Evolutionary conservation across 306 rosid species (phyloP).

Genomic region (Glycine tomentella): DNA sequence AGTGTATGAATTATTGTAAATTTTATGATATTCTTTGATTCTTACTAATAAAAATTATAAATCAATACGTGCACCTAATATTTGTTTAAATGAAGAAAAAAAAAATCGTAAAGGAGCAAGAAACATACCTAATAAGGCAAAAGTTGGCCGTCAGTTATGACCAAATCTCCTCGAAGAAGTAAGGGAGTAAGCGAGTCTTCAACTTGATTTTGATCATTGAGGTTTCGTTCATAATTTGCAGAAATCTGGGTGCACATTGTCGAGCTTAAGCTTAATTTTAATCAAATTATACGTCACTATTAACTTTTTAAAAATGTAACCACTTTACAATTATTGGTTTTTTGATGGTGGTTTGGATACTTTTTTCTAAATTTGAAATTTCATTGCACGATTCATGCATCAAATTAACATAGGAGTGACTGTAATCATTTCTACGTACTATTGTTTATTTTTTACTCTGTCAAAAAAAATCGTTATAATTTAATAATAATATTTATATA

Average conservation of each 20-base stretch:
- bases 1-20: too few relatives aligned
- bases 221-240: neutral
- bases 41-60: too few relatives aligned
- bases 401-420: neutral
- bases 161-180: neutral
- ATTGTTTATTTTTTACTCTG: too few relatives aligned
- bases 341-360: neutral
- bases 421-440: neutral
- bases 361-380: neutral
- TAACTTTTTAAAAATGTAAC: neutral
- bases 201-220: neutral
- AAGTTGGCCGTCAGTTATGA: conserved; percentile 20
- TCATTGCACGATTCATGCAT: neutral
- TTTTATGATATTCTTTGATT: too few relatives aligned
- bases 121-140: neutral
- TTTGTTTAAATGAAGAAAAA: too few relatives aligned
- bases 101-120: neutral
- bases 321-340: neutral
- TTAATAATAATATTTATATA: too few relatives aligned
- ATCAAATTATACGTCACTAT: neutral
- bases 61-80: too few relatives aligned
- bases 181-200: conserved; percentile 2
- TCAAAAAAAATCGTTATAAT: too few relatives aligned
- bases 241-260: neutral
- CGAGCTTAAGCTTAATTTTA: neutral